A percentile compares a stretch with the other conserved stretches of the same genome.
Evolutionary conservation across 164 flowering plant genomes (phyloP).

Genomic region (Vitis amurensis): DNA sequence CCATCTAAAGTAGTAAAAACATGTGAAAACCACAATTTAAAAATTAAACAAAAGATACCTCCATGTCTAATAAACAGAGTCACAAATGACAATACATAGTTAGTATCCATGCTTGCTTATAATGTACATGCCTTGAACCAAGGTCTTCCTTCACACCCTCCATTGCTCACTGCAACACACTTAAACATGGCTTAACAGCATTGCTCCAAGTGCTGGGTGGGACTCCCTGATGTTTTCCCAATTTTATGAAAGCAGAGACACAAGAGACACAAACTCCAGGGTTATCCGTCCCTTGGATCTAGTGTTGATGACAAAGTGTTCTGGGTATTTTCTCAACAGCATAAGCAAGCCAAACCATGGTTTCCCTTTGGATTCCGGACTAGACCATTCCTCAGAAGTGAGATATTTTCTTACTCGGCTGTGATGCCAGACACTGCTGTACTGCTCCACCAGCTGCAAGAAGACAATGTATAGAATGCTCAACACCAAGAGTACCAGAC

Average conservation of each 20-base stretch:
- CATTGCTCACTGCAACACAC: no score
- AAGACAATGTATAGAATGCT: slow-evolving; percentile 3
- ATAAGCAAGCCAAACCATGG: slow-evolving; percentile 97
- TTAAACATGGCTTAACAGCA: no score
- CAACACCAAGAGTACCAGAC: not conserved
- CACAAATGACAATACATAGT: not conserved
- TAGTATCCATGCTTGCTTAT: not conserved
- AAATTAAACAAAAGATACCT: not conserved
- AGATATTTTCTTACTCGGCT: slow-evolving; percentile 90
- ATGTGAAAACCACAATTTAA: no score
- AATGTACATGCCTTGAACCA: no score
- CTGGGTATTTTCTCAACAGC: slow-evolving; percentile 89
- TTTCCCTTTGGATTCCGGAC: slow-evolving; percentile 70
- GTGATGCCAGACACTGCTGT: slow-evolving; percentile 80
- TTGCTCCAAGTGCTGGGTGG: no score
- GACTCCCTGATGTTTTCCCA: not conserved
- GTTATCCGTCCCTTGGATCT: slow-evolving; percentile 89
- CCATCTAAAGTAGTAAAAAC: no score
- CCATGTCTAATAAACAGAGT: not conserved
- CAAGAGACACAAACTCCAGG: slow-evolving; percentile 86
- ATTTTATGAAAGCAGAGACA: slow-evolving; percentile 72
- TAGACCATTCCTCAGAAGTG: slow-evolving; percentile 78
- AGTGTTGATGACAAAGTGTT: slow-evolving; percentile 96
- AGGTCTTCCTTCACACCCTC: no score
- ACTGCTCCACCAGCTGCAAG: slow-evolving; percentile 74